phyloP scores from a whole-genome alignment of 2,329 filamentous ascomycete species.

The Elsinoe australis region DNA sequence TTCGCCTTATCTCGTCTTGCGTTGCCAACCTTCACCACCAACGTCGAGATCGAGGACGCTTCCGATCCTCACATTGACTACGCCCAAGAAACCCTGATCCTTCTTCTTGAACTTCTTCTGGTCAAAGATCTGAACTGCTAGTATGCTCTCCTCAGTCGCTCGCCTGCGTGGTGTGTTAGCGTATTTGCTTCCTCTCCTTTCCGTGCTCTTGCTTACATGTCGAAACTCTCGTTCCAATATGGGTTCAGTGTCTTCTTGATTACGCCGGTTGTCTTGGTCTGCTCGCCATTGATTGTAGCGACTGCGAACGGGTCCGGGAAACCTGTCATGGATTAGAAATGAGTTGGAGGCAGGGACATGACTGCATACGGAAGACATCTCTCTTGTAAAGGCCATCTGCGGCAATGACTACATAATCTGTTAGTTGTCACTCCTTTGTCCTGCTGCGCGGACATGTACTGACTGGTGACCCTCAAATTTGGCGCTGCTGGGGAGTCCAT shows the following conservation, averaged over 20 bases:
- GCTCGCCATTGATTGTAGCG: constrained; percentile 92
- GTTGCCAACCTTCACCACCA: constrained; percentile 74
- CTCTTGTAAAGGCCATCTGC: constrained; percentile 97
- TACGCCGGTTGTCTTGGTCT: constrained; percentile 95
- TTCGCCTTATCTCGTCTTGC: constrained; percentile 11
- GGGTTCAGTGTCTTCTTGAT: constrained; percentile 97
- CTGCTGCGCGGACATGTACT: constrained; percentile 28
- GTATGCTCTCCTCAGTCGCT: constrained; percentile 89
- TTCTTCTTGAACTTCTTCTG: constrained; percentile 99
- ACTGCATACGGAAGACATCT: constrained; percentile 88
- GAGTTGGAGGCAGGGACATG: too few relatives aligned
- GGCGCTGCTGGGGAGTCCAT: constrained; percentile 50
- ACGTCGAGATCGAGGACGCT: constrained; percentile 86
- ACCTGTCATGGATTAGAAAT: constrained; percentile 49
- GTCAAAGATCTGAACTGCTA: constrained; percentile 97
- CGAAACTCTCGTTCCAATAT: constrained; percentile 99
- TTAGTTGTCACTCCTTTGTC: constrained; percentile 13
- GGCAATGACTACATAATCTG: constrained; percentile 68
- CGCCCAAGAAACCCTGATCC: constrained; percentile 96
- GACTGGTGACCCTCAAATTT: constrained; percentile 92
- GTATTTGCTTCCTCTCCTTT: constrained; percentile 2
- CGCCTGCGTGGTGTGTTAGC: constrained; percentile 50
- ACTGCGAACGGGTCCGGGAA: constrained; percentile 98
- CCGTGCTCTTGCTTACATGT: constrained; percentile 62
- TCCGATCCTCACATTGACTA: constrained; percentile 93